Percentiles rank a stretch among this genome's conserved stretches.
Conservation (phyloP, 139 green algal species). For the Chlorella sp. region DNA sequence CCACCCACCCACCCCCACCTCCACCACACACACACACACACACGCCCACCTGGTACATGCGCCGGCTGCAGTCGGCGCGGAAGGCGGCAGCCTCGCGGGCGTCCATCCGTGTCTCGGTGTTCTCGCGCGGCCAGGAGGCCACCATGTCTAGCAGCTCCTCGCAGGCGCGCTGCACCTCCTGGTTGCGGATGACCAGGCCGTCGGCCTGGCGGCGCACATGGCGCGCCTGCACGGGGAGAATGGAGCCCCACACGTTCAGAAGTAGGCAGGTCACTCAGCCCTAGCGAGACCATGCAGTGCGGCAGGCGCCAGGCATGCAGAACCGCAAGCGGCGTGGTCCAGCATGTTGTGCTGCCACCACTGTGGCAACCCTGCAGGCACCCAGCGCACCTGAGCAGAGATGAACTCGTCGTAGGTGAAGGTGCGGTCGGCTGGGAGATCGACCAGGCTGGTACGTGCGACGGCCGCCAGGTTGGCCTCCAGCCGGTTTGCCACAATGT, state of each 20-base stretch:
- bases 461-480: constrained; percentile 82
- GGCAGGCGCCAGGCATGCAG: neutral
- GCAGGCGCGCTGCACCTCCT: constrained; percentile 64
- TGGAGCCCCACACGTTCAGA: neutral
- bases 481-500: constrained; percentile 86
- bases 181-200: constrained; percentile 30
- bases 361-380: constrained; percentile 29
- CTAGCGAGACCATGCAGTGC: neutral
- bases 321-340: too few species aligned
- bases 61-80: constrained; percentile 70
- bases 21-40: too few species aligned
- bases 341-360: neutral
- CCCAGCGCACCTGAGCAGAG: constrained; percentile 64
- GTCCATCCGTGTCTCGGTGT: constrained; percentile 55
- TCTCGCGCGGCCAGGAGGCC: constrained; percentile 72
- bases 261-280: neutral
- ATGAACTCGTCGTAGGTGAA: constrained; percentile 93
- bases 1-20: too few species aligned
- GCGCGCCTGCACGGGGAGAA: neutral
- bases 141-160: constrained; percentile 76
- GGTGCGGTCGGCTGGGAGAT: constrained; percentile 77
- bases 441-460: constrained; percentile 68
- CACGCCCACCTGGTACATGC: constrained; percentile 81
- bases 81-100: constrained; percentile 55
- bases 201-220: constrained; percentile 10